These are phyloP conservation scores for Limonomyces culmigenus DNA, from an alignment of 1,284 basidiomycete species.

Conservation along the genomic window DNA sequence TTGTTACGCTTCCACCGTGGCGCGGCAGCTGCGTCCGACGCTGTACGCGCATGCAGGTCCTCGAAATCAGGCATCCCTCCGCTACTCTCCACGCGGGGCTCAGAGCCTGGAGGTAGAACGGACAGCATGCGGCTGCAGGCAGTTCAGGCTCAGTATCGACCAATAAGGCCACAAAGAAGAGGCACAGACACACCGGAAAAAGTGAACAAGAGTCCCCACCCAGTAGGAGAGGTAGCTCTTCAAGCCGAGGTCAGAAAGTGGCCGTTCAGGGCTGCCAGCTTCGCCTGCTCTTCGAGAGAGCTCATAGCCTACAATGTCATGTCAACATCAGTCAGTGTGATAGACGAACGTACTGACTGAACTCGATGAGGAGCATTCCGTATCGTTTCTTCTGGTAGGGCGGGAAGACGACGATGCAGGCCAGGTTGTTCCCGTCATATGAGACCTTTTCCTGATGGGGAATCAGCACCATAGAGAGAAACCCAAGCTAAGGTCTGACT, in stretches of 20 bases:
- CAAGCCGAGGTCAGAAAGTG: conserved; percentile 83
- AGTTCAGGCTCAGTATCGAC: not conserved
- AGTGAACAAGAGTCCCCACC: conserved; percentile 72
- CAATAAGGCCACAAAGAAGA: not conserved
- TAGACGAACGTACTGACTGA: conserved; percentile 42
- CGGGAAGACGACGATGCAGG: conserved; percentile 91
- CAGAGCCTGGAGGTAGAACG: conserved; percentile 36
- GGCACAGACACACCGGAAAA: conserved; percentile 42
- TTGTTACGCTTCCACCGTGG: too few species aligned
- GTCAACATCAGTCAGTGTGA: conserved; percentile 1
- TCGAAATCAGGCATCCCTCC: too few species aligned
- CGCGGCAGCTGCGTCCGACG: too few species aligned
- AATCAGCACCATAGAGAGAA: conserved; percentile 2
- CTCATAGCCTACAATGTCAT: conserved; percentile 57
- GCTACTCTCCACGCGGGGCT: too few species aligned
- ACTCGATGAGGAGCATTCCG: conserved; percentile 95
- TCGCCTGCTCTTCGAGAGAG: conserved; percentile 65
- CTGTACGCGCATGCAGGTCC: too few species aligned
- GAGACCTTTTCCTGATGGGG: conserved; percentile 76
- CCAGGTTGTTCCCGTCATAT: conserved; percentile 94
- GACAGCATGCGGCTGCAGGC: conserved; percentile 33
- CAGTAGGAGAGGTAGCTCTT: conserved; percentile 88
- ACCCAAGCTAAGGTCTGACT: conserved; percentile 19
- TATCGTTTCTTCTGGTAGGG: conserved; percentile 85
- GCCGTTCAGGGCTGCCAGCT: conserved; percentile 88